Evolutionary conservation across 148 eudicot genomes (phyloP).

Genomic region (Cornus controversa): DNA sequence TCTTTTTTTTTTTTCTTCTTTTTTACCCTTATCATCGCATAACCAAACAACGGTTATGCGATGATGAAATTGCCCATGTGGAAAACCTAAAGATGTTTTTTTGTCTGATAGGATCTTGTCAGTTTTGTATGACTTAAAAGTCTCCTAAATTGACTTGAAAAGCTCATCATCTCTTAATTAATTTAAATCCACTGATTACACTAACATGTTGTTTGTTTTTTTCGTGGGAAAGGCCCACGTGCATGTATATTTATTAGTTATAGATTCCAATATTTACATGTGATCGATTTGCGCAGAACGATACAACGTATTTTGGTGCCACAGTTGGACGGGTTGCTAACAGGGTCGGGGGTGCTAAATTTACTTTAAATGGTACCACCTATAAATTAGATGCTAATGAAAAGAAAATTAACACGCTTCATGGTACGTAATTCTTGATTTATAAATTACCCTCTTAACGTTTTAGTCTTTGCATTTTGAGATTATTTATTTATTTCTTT

Average conservation of each 20-base stretch:
- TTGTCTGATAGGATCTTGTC: constrained; percentile 3
- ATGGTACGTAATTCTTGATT: constrained; percentile 40
- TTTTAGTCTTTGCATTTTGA: background rate
- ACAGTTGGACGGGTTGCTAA: constrained; percentile 85
- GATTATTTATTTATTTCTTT: too few species aligned
- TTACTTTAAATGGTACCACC: constrained; percentile 47
- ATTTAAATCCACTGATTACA: background rate
- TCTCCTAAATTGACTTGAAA: background rate
- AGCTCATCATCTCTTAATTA: background rate
- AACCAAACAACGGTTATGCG: too few species aligned
- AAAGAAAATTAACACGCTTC: constrained; percentile 57
- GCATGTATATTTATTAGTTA: background rate
- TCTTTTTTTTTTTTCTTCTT: too few species aligned
- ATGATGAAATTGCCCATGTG: too few species aligned
- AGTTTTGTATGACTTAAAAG: background rate
- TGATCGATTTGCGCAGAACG: constrained; percentile 52
- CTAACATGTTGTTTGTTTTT: background rate
- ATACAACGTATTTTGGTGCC: constrained; percentile 59
- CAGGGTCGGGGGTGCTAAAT: constrained; percentile 70
- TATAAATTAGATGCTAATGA: constrained; percentile 69
- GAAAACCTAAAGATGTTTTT: background rate
- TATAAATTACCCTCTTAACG: background rate
- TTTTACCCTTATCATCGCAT: too few species aligned
- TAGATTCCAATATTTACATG: background rate
- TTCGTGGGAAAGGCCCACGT: background rate